phyloP scores from a whole-genome alignment of 148 eudicot genomes.

The Nepenthes mirabilis region DNA sequence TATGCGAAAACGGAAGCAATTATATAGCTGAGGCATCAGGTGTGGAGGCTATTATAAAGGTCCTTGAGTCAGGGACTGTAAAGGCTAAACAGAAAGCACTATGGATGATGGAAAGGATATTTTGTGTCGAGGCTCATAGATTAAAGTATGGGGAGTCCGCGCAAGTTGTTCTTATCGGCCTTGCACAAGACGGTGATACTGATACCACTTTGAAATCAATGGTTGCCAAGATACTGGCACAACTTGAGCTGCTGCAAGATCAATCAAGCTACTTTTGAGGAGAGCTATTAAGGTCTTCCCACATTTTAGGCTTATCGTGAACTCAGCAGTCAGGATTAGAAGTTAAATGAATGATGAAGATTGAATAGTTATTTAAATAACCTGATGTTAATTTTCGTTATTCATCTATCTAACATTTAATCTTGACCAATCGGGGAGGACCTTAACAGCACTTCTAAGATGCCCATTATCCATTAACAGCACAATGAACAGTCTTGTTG shows the following conservation, averaged over 20 bases:
- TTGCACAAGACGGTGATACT: conserved; percentile 64
- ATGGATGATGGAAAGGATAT: conserved; percentile 67
- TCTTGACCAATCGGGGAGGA: no score
- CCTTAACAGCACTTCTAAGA: no score
- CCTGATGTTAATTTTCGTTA: no score
- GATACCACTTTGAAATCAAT: conserved; percentile 39
- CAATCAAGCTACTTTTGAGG: conserved; percentile 79
- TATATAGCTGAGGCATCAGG: conserved; percentile 28
- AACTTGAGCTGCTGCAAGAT: conserved; percentile 68
- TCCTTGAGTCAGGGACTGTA: conserved; percentile 36
- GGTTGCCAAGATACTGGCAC: conserved; percentile 65
- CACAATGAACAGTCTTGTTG: no score
- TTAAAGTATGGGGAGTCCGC: conserved; percentile 48
- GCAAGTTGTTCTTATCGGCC: conserved; percentile 50
- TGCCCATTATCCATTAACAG: no score
- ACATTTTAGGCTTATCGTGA: no score
- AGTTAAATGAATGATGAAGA: no score
- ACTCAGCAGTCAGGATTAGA: no score
- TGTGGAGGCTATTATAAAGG: conserved; percentile 35
- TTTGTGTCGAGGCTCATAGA: conserved; percentile 42
- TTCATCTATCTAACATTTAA: no score
- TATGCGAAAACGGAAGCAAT: conserved; percentile 62
- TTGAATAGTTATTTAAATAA: no score
- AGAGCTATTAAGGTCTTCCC: no score
- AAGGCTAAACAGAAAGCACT: conserved; percentile 62